Evolutionary conservation across 768 basidiomycete genomes (phyloP), one percentile per base, ranked within the genome.

Genomic region (Rhizopogon sp.): DNA sequence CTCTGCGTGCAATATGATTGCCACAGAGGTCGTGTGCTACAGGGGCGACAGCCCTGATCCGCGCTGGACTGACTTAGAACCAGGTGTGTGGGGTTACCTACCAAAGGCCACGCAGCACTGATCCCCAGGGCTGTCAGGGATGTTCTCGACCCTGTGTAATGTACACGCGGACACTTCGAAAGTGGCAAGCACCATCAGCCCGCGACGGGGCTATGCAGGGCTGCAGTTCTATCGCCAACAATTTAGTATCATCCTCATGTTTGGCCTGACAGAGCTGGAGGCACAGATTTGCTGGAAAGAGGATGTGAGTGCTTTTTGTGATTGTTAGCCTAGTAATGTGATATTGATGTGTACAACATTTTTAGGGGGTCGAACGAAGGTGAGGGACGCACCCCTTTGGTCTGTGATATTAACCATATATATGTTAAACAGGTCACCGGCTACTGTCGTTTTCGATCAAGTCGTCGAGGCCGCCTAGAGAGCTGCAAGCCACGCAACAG

Each of bases 241-340:
- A 9, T 79, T 72, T 52, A 70, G 73, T 11, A 64, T 80, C 25
- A 66, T 78, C 37, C 57, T 80, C 50, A 69, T 66, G 50, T 75
- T 77, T 40, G 79, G 79, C 0, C 44, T 72, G 40, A 76, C 79
- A 0, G 79, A 80, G 47, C 46, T 79, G n/a, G 72, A 76, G 52
- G 77, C 77, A 0, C 74, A 77, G 41, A 69, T 79, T 16, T 62
- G 67, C 8, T 80, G 79, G 79, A 64, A 57, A 43, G 77, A 79
- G 50, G 58, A 72, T 44, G 71, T 73, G 65, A 39, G 70, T 72
- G 56, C 20, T 54, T 37, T 20, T 22, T 7, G 7, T 35, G 13
- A 29, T 33, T 20, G 14, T 54, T 16, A 13, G 17, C 14, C 22
- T 20, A 52, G 4, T 43, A 25, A 25, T 14, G 11, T 31, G 29